Conservation (phyloP, 441 rosid species). For the Melastoma candidum region DNA sequence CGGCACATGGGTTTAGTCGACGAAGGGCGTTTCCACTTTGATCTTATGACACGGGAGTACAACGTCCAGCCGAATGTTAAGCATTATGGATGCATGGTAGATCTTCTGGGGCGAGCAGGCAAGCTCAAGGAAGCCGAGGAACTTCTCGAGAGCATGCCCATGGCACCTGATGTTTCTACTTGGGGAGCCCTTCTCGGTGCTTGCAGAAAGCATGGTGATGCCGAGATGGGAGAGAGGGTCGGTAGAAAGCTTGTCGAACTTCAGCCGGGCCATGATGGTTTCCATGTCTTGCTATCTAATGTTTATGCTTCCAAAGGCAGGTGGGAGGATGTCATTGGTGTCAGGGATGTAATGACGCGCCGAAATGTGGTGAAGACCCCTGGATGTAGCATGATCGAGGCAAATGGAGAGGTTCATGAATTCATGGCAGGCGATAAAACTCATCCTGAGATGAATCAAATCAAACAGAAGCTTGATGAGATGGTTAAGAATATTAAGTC, state of each 20-base stretch:
- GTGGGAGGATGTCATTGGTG: constrained; percentile 42
- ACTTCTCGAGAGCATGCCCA: constrained; percentile 41
- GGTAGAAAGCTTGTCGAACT: constrained; percentile 48
- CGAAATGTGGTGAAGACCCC: constrained; percentile 43
- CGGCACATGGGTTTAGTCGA: constrained; percentile 55
- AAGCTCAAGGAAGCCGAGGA: constrained; percentile 57
- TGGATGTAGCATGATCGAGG: constrained; percentile 51
- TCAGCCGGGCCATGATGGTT: constrained; percentile 53
- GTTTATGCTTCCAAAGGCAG: constrained; percentile 48
- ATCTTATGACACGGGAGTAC: constrained; percentile 34
- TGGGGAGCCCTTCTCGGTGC: constrained; percentile 72
- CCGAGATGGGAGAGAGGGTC: constrained; percentile 40
- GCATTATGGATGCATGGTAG: constrained; percentile 76
- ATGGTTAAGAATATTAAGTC: constrained; percentile 29
- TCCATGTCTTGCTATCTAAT: constrained; percentile 42
- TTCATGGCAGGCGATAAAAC: constrained; percentile 38
- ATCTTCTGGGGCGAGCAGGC: constrained; percentile 59
- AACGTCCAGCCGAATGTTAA: constrained; percentile 43
- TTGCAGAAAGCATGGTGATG: constrained; percentile 37
- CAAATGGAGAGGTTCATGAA: constrained; percentile 36
- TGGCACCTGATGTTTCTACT: constrained; percentile 49
- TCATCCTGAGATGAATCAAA: constrained; percentile 28
- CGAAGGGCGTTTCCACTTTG: constrained; percentile 35
- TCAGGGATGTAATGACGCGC: constrained; percentile 40
- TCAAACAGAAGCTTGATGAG: constrained; percentile 34